These are phyloP conservation scores for Ceratobasidium sp. DNA, from an alignment of 1,284 basidiomycete species.

Conservation along the genomic window DNA sequence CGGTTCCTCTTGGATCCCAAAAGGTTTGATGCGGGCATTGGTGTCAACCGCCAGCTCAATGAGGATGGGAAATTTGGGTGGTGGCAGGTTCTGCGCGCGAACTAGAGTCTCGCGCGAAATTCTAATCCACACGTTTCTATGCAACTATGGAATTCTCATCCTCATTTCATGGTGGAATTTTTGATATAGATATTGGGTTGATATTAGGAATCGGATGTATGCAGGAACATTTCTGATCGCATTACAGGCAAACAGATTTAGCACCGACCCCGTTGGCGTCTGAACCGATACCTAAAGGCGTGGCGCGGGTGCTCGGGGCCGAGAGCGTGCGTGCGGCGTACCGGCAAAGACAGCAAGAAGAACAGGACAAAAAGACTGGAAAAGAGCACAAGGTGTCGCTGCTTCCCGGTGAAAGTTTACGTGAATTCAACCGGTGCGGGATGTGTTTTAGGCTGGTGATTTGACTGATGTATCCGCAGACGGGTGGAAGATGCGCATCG, in stretches of 20 bases:
- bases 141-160: no score
- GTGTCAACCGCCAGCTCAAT: background rate
- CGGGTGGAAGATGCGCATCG: conserved; percentile 30
- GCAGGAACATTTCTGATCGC: background rate
- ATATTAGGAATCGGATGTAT: background rate
- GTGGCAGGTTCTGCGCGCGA: background rate
- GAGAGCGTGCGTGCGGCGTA: conserved; percentile 7
- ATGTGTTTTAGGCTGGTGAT: background rate
- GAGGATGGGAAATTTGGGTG: no score
- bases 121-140: no score
- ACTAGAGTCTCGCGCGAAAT: background rate
- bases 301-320: conserved; percentile 20
- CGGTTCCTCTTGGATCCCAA: background rate
- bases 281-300: conserved; percentile 17
- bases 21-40: background rate
- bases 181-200: background rate
- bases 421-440: conserved; percentile 17
- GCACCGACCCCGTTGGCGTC: conserved; percentile 3
- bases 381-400: background rate
- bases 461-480: background rate
- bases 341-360: background rate
- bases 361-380: background rate
- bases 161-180: background rate
- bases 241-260: conserved; percentile 1
- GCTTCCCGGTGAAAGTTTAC: conserved; percentile 3